phyloP scores from a whole-genome alignment of 1,284 basidiomycete genomes.

The Nidula niveotomentosa region DNA sequence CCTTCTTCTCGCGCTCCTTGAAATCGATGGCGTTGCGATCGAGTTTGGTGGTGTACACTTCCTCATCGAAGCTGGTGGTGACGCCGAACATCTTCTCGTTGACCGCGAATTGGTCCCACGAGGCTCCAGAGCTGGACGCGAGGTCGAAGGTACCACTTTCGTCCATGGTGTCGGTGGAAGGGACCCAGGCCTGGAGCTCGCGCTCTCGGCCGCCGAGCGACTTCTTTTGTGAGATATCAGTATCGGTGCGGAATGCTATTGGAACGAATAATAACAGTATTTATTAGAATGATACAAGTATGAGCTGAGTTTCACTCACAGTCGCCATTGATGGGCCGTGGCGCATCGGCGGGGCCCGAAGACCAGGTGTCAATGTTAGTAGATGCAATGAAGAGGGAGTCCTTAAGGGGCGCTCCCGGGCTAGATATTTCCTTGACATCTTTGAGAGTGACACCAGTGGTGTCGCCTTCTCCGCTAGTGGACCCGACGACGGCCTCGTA shows the following conservation, averaged over 20 bases:
- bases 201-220: constrained; percentile 60
- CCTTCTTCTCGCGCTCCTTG: constrained; percentile 87
- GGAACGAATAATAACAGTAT: neutral
- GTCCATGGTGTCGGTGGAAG: constrained; percentile 30
- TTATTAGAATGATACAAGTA: neutral
- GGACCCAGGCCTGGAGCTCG: constrained; percentile 83
- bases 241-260: constrained; percentile 85
- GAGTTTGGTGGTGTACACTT: constrained; percentile 93
- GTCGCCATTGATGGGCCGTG: constrained; percentile 65
- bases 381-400: constrained; percentile 64
- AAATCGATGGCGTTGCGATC: constrained; percentile 86
- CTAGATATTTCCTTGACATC: constrained; percentile 69
- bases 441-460: constrained; percentile 68
- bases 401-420: constrained; percentile 66
- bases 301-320: constrained; percentile 34
- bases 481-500: constrained; percentile 70
- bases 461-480: constrained; percentile 65
- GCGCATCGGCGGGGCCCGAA: constrained; percentile 72
- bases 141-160: constrained; percentile 74
- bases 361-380: constrained; percentile 71
- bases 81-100: constrained; percentile 96
- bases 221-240: constrained; percentile 72
- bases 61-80: constrained; percentile 91
- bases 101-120: constrained; percentile 96
- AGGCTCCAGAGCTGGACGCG: constrained; percentile 17